Conservation (phyloP, 2,329 filamentous ascomycete species). For the Aspergillus clavatus region DNA sequence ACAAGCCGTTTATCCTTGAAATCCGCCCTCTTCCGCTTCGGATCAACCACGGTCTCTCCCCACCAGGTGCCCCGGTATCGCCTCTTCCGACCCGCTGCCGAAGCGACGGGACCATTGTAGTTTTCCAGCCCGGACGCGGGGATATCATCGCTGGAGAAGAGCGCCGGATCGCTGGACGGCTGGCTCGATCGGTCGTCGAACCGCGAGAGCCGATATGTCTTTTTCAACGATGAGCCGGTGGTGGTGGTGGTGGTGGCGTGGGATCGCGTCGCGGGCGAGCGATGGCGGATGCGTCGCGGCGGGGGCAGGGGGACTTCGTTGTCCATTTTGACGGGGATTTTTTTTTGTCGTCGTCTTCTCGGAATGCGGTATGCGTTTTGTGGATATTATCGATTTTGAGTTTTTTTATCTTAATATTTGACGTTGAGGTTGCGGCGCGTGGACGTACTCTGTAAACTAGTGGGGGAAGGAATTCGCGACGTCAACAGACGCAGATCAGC, state of each 20-base stretch:
- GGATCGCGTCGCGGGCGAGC: conserved; percentile 23
- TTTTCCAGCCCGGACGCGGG: conserved; percentile 44
- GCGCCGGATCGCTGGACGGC: conserved; percentile 41
- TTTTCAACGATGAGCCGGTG: conserved; percentile 19
- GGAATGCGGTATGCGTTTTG: not conserved
- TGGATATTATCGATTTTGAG: not conserved
- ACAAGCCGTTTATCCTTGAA: conserved; percentile 43
- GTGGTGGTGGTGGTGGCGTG: conserved; percentile 6
- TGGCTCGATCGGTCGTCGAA: conserved; percentile 36
- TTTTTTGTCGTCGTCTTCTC: not conserved
- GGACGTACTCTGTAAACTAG: no score
- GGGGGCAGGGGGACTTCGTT: conserved; percentile 38
- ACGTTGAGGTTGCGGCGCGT: no score
- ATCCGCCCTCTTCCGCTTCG: conserved; percentile 37
- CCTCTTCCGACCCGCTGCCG: conserved; percentile 30
- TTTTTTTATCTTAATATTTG: no score
- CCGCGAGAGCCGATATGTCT: conserved; percentile 25
- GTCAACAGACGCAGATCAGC: not conserved
- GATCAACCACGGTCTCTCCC: conserved; percentile 36
- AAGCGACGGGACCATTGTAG: conserved; percentile 28
- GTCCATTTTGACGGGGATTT: conserved; percentile 28
- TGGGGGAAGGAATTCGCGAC: not conserved
- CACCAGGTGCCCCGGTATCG: conserved; percentile 44
- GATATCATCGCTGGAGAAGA: conserved; percentile 47
- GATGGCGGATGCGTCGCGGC: conserved; percentile 32